A percentile compares a stretch with the other conserved stretches of the same genome.
These are phyloP conservation scores for Phycomyces blakesleeanus DNA, from an alignment of 192 early-diverging fungal species.

Conservation along the genomic window DNA sequence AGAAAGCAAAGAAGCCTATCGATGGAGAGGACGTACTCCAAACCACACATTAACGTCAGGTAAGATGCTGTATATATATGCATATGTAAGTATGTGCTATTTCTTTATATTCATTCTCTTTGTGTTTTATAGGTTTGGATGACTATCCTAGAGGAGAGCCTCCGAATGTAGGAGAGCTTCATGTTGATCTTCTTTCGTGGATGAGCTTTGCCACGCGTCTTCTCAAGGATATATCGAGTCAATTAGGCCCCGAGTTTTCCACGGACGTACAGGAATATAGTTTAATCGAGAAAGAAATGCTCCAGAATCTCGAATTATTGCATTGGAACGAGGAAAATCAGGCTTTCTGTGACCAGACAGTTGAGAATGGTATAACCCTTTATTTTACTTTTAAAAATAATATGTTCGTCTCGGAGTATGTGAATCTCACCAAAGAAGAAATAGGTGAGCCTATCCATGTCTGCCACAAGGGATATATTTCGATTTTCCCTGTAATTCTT, in stretches of 20 bases:
- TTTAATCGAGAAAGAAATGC: slow-evolving; percentile 49
- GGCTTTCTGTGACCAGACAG: slow-evolving; percentile 61
- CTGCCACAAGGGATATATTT: slow-evolving; percentile 72
- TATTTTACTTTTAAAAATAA: too few relatives aligned
- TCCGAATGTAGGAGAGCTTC: slow-evolving; percentile 72
- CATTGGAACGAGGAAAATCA: slow-evolving; percentile 67
- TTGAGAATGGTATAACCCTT: slow-evolving; percentile 45
- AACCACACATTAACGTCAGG: slow-evolving; percentile 86
- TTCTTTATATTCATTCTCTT: not conserved
- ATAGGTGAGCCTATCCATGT: slow-evolving; percentile 36
- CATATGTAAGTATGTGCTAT: too few relatives aligned
- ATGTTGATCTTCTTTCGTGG: slow-evolving; percentile 79
- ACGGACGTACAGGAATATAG: slow-evolving; percentile 57
- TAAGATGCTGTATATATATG: too few relatives aligned
- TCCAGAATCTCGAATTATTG: slow-evolving; percentile 54
- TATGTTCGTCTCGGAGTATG: too few relatives aligned
- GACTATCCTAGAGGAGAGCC: slow-evolving; percentile 85
- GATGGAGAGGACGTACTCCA: slow-evolving; percentile 85
- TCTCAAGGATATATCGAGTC: slow-evolving; percentile 55
- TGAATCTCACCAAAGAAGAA: not conserved
- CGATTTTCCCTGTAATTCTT: slow-evolving; percentile 79
- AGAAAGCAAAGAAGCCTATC: slow-evolving; percentile 63
- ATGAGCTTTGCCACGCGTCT: slow-evolving; percentile 57
- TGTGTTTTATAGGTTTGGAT: slow-evolving; percentile 61
- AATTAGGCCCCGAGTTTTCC: slow-evolving; percentile 43